Evolutionary conservation across 371 early-diverging fungal species (phyloP).

Genomic region (Syncephalastrum contaminatum): DNA sequence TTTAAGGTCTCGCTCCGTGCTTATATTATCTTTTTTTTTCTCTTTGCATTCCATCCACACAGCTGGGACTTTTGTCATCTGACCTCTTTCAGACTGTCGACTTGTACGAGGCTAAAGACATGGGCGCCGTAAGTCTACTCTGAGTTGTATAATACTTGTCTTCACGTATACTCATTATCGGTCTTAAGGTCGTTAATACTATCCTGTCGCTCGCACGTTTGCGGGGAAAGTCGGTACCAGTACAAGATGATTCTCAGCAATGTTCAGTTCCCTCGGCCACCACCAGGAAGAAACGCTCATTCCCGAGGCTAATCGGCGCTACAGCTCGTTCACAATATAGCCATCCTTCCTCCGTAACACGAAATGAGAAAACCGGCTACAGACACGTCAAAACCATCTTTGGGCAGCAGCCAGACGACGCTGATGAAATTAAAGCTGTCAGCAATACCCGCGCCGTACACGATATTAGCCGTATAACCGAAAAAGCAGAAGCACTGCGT

Average conservation of each 20-base stretch:
- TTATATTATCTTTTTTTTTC: too few relatives aligned
- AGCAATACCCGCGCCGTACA: neutral
- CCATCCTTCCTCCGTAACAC: constrained; percentile 7
- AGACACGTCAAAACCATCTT: constrained; percentile 15
- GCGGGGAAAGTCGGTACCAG: too few relatives aligned
- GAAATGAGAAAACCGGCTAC: constrained; percentile 7
- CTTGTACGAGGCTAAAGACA: constrained; percentile 84
- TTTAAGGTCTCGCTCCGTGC: too few relatives aligned
- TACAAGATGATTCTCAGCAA: too few relatives aligned
- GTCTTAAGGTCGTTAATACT: constrained; percentile 21
- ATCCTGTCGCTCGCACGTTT: constrained; percentile 20
- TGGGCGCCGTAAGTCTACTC: constrained; percentile 56
- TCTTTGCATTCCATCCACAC: neutral
- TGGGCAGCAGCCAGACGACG: constrained; percentile 10
- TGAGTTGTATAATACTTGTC: too few relatives aligned
- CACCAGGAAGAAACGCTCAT: constrained; percentile 1
- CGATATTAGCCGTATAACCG: constrained; percentile 8
- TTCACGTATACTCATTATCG: too few relatives aligned
- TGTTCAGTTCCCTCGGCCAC: too few relatives aligned
- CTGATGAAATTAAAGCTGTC: neutral
- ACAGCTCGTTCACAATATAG: neutral
- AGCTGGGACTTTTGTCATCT: constrained; percentile 67
- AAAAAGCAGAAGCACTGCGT: constrained; percentile 14
- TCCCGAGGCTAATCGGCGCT: neutral
- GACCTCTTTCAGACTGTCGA: constrained; percentile 91